These are phyloP conservation scores for Aspergillus hancockii DNA, from an alignment of 495 filamentous ascomycete species.

Conservation along the genomic window DNA sequence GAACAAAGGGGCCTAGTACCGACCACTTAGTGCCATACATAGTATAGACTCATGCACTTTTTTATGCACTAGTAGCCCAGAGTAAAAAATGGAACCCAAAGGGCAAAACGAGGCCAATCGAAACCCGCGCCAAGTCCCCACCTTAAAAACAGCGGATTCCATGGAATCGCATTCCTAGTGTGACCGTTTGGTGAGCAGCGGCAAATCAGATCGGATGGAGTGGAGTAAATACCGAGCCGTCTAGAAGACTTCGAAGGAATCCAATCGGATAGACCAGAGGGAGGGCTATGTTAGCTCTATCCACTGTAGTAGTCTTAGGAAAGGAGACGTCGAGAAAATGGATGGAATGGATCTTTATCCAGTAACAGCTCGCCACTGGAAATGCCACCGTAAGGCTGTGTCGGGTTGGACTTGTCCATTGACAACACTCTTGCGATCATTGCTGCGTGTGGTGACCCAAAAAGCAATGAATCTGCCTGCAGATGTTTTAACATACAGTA, in stretches of 20 bases:
- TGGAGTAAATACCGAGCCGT: constrained; percentile 22
- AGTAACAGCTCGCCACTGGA: constrained; percentile 3
- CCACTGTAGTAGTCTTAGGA: constrained; percentile 3
- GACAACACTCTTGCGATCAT: neutral
- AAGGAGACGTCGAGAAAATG: no score
- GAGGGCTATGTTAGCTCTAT: constrained; percentile 6
- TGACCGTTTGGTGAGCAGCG: constrained; percentile 33
- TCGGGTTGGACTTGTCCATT: neutral
- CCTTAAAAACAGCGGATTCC: constrained; percentile 27
- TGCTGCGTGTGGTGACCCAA: neutral
- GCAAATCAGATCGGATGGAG: constrained; percentile 14
- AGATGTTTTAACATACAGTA: neutral
- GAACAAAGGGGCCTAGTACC: constrained; percentile 5
- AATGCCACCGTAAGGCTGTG: neutral
- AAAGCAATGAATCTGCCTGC: neutral
- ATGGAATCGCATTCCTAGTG: constrained; percentile 40
- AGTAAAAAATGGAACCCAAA: constrained; percentile 11
- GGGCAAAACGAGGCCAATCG: constrained; percentile 16
- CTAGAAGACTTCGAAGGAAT: constrained; percentile 19
- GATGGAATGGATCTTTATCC: constrained; percentile 7
- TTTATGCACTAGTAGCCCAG: constrained; percentile 16
- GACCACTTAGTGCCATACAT: constrained; percentile 7
- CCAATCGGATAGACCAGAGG: constrained; percentile 23
- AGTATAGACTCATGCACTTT: constrained; percentile 3
- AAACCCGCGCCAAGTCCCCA: constrained; percentile 17